Percentiles rank a stretch among this genome's conserved stretches.
phyloP scores from a whole-genome alignment of 176 grass and related monocot species.

The Oryza rufipogon region DNA sequence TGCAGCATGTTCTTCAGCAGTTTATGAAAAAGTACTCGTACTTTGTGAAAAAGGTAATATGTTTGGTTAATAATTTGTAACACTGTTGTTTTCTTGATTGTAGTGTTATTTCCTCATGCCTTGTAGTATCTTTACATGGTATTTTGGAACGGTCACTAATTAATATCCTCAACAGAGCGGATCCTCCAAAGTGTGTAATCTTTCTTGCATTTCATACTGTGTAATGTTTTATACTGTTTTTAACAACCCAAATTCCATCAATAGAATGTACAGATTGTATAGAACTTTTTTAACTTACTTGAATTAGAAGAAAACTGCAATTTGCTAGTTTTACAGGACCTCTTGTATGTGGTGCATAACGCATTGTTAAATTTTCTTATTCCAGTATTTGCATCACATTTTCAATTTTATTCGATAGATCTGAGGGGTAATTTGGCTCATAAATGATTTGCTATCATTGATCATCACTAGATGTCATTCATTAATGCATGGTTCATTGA shows the following conservation, averaged over 20 bases:
- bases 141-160: conserved; percentile 6
- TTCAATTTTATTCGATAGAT: background rate
- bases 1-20: conserved; percentile 84
- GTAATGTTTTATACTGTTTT: background rate
- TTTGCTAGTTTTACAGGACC: background rate
- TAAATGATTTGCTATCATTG: background rate
- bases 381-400: conserved; percentile 12
- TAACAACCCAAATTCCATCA: conserved; percentile 2
- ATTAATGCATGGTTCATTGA: background rate
- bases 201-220: conserved; percentile 9
- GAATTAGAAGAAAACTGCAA: background rate
- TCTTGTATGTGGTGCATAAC: background rate
- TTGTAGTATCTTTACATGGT: conserved; percentile 14
- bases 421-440: background rate
- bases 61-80: conserved; percentile 42
- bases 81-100: conserved; percentile 2
- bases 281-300: background rate
- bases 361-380: background rate
- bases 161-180: background rate
- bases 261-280: background rate
- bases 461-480: background rate
- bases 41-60: conserved; percentile 82
- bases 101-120: background rate
- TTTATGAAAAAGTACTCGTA: conserved; percentile 88
- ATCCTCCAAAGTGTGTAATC: background rate